Evolutionary conservation across 106 monocot genomes (phyloP).

Genomic region (Dendrobium huoshanense): DNA sequence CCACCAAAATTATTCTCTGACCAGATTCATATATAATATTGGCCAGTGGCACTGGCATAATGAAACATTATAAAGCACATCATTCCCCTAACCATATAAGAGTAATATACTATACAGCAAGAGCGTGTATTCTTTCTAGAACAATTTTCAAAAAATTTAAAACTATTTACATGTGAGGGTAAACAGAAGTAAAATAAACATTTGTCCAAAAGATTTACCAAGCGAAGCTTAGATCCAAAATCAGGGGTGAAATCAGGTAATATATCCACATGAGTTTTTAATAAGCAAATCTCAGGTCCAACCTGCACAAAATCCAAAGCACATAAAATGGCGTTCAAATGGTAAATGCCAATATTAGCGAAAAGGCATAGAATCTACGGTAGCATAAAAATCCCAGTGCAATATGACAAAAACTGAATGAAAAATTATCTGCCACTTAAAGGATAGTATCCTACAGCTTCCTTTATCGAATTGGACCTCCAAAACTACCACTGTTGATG

Average conservation of each 20-base stretch:
- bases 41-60: background rate
- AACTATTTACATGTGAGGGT: background rate
- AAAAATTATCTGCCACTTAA: background rate
- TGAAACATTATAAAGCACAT: background rate
- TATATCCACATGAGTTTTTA: constrained; percentile 97
- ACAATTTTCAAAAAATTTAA: background rate
- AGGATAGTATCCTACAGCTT: no score
- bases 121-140: background rate
- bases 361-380: background rate
- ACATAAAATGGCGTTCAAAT: background rate
- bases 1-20: background rate
- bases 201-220: constrained; percentile 30
- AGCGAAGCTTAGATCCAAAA: constrained; percentile 66
- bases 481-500: no score
- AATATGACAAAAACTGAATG: background rate
- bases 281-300: constrained; percentile 87
- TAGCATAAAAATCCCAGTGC: background rate
- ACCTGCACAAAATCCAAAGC: constrained; percentile 40
- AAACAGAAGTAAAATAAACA: background rate
- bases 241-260: constrained; percentile 81
- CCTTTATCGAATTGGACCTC: no score
- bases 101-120: background rate
- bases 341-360: background rate
- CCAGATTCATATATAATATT: background rate
- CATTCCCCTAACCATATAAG: background rate